A percentile compares a stretch with the other conserved stretches of the same genome.
Conservation (phyloP, 225 moss, liverwort and hornwort species). For the Rhytidiadelphus loreus region DNA sequence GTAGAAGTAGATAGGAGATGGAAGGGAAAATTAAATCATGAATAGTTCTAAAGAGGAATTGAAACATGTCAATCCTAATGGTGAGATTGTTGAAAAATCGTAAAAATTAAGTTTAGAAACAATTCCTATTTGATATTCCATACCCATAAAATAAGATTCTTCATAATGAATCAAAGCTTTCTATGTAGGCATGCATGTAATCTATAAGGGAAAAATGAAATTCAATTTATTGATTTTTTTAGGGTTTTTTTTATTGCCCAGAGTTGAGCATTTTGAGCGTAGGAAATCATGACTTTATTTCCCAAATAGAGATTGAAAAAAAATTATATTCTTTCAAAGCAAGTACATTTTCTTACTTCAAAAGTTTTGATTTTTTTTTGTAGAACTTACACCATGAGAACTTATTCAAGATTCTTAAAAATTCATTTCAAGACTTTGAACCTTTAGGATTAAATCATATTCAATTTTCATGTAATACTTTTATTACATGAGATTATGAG, state of each 20-base stretch:
- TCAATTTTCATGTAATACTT: neutral
- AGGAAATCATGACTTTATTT: neutral
- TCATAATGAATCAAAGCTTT: neutral
- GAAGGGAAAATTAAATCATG: neutral
- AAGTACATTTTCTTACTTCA: neutral
- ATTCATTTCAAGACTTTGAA: neutral
- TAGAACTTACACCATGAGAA: neutral
- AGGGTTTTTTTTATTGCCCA: rapidly evolving
- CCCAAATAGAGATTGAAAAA: neutral
- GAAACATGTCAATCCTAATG: neutral
- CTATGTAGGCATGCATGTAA: too few relatives aligned
- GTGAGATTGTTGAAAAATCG: too few relatives aligned
- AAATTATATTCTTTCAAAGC: rapidly evolving
- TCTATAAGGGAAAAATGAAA: neutral
- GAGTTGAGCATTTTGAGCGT: neutral
- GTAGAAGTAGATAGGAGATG: neutral
- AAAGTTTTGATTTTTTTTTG: neutral
- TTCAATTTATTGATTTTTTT: neutral
- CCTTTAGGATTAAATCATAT: neutral
- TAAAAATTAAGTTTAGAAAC: neutral
- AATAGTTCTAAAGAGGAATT: neutral
- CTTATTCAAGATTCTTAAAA: neutral
- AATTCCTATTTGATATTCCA: neutral
- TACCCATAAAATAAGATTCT: neutral
- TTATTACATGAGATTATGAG: neutral